Evolutionary conservation across 257 asterid species (phyloP), one percentile per base, ranked within the genome.

Genomic region (Verbena officinalis): DNA sequence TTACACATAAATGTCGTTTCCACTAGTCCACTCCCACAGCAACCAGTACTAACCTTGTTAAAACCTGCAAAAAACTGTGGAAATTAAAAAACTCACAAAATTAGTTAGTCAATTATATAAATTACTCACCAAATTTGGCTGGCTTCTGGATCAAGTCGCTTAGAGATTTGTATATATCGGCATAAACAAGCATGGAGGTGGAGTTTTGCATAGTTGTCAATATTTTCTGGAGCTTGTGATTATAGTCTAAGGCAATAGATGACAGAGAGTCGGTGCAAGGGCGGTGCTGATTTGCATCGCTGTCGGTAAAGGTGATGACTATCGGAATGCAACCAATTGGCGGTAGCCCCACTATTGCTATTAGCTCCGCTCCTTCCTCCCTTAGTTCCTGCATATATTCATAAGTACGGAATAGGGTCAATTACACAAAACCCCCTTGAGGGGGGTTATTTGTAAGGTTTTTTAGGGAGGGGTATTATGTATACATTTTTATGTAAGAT

Each of bases 291-390:
- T 68, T 1, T 0, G 55, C 30, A 17, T 55, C 10, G 0, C 43
- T 9, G 4, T 81, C 59, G 60, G 44, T 45, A 0, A 80, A 12
- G 6, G 87, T 78, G 59, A 88, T 71, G 20, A 78, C 83, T 0
- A 73, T 2, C 0, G 94, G 96, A 31, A 83, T 36, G 46, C 94
- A 88, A 2, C 96, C 96, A 60, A 85, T 65, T 9, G 90, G 86
- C 0, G 85, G 78, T 33, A 88, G 69, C 50, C 91, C 88, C 59
- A 69, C 89, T 1, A 85, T 15, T 7, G 73, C 87, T 31, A 85
- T 75, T 8, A 65, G 34, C 43, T 71, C 40, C n/a, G 77, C 90
- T 30, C 90, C 95, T 15, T 75, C 67, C 3, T 67, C 72, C 34
- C 55, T 11, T 45, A 86, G 30, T 23, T 64, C 71, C 88, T 81